Evolutionary conservation across 1,284 basidiomycete species (phyloP), one percentile per base, ranked within the genome.

Genomic region (Ceratobasidium sp.): DNA sequence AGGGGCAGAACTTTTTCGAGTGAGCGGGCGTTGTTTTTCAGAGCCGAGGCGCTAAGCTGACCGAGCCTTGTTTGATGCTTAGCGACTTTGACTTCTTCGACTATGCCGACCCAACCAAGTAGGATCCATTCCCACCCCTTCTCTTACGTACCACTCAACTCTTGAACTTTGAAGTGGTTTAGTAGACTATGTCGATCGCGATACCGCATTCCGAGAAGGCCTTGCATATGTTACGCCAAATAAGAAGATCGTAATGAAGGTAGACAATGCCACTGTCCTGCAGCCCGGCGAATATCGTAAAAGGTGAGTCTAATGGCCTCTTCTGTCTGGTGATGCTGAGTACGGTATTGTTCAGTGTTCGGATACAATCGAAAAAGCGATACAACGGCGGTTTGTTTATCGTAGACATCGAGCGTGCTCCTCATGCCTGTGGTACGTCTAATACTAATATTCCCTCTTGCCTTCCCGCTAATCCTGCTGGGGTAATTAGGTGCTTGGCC

Each of bases 371-470:
- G 12, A 78, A 81, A 73, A 83, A 82, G 64, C 51, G 67, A 0
- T 83, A 92, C 83, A 91, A 90, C 78, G 90, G 89, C 5, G 92
- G 92, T 15, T 84, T 93, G 6, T 93, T 93, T 82, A 90, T 94
- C 79, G 86, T 94, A 3, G 92, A 94, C 82, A 83, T 92, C 51
- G 90, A 91, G 77, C 87, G 85, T 81, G 91, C 91, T 3, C 92
- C 92, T 9, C 93, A 91, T 90, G 92, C 92, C 56, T 94, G 92
- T 83, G 91, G 91, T 92, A 83, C 63, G 88, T 78, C 77, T 67
- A 44, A 58, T 6, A 20, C 51, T n/a, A 42, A n/a, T 15, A 18
- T n/a, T 39, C 60, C 5, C n/a, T 23, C 44, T 69, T 73, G 44
- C 33, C 78, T 33, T 33, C 33, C 33, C 33, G 4, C 33, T 33